Base-by-base conservation (phyloP, 106 monocot species). In the Platanthera guangdongensis region DNA sequence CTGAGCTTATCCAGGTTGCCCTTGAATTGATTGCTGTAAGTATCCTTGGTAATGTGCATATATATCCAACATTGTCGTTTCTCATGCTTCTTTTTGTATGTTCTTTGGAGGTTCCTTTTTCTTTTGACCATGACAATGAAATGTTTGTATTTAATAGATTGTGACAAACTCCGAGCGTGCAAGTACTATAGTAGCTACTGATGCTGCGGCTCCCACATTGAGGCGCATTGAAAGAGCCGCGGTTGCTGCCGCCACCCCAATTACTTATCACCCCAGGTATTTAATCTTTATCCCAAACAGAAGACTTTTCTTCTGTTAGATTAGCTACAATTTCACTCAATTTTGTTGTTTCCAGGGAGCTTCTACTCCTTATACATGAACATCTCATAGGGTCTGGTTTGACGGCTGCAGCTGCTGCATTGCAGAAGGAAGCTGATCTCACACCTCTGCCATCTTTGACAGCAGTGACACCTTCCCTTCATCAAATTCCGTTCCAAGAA, bases 171-270 rank as follows among this genome's bases (percentile, higher is more conserved):
- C 99, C 78, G 99, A 92, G 48, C 88, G 88, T 10, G 99, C 94
- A 54, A 94, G 93, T 78, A 94, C 99, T 69, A 82, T 99, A 70
- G 94, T 90, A 51, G 94, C 99, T 52, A 94, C 99, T 50, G 99
- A 99, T 85, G 99, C 94, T 82, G 99, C 99, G 60, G 99, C 99
- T 82, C 99, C 99, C 39, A 93, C 99, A 68, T 74, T 99, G 65
- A 87, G 92, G 80, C 94, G 99, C 25, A 99, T 99, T 80, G 99
- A 99, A 71, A 89, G 99, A 82, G 99, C 99, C 3, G 90, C 94
- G 63, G 92, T 99, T 79, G 99, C 99, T 81, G 94, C 99, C 71
- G 94, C 99, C 15, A 99, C 99, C 74, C 94, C 99, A 53, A 92
- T 99, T 53, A 87, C 94, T 18, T 99, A 99, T 73, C 90, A 94